Evolutionary conservation across 2,329 filamentous ascomycete genomes (phyloP), one percentile per base, ranked within the genome.

Genomic region (Epichloe uncinata): DNA sequence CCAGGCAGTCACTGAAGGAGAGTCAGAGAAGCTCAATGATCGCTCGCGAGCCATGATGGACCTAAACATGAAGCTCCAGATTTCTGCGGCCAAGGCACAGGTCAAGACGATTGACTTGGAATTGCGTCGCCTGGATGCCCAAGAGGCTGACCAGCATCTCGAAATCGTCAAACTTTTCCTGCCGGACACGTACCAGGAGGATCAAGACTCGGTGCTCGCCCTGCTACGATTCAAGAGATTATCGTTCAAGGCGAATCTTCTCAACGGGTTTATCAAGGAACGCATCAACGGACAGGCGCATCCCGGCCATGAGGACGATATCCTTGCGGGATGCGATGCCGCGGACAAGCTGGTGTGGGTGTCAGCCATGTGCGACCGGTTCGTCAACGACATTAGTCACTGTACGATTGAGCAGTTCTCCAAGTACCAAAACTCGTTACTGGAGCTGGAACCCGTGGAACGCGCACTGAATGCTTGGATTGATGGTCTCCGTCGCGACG

Each of bases 11-110:
- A 94, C 89, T 1, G 93, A 97, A 65, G 84, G 84, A 15, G 90
- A 97, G 64, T 89, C 91, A 1, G 89, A 90, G 63, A 88, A 97
- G 64, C 79, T 97, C 50, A 90, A 84, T 56, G 86, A 80, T 59
- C 85, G 88, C 54, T 95, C 91, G 42, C 81, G 89, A 54, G 89
- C 91, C 49, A 95, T 98, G 84, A 86, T 95, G 79, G 91, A 98
- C 61, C 77, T 98, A 43, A 97, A 97, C 66, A 79, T 91, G 77
- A 94, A 95, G 68, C 77, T 98, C 42, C 91, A 95, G 61, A 79
- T 86, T 50, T 94, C 89, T 12, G 89, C 89, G 11, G 79, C 88
- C 40, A 95, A 95, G 71, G 85, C 91, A 3, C 91, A 95, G 64
- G 83, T 87, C 60, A 97, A 95, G 71, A 89, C 89, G 0, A 95